Evolutionary conservation across 371 early-diverging fungal species (phyloP).

Genomic region (Rhizopus arrhizus): DNA sequence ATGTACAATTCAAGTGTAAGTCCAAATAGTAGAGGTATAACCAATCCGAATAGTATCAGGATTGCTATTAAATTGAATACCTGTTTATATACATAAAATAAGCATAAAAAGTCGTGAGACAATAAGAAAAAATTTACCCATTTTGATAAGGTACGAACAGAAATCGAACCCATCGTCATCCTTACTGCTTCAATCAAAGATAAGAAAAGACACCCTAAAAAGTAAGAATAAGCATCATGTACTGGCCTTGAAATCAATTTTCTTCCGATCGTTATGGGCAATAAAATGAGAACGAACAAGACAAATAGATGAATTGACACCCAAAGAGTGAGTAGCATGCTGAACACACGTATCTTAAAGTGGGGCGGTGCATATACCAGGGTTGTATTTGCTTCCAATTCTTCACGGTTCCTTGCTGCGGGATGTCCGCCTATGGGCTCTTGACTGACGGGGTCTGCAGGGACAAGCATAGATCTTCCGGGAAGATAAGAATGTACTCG

Average conservation of each 20-base stretch:
- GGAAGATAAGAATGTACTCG: slow-evolving; percentile 13
- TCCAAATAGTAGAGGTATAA: slow-evolving; percentile 13
- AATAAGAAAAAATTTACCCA: no score
- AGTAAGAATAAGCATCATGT: no score
- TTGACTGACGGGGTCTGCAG: slow-evolving; percentile 6
- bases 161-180: no score
- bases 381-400: slow-evolving; percentile 34
- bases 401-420: slow-evolving; percentile 13
- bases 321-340: slow-evolving; percentile 55
- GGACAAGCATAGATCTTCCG: slow-evolving; percentile 25
- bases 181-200: no score
- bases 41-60: slow-evolving; percentile 3
- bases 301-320: slow-evolving; percentile 14
- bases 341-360: slow-evolving; percentile 53
- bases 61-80: neutral
- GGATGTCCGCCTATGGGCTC: slow-evolving; percentile 17
- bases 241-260: no score
- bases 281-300: no score
- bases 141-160: no score
- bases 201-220: no score
- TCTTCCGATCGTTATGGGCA: no score
- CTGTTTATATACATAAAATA: no score
- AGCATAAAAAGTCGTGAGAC: no score
- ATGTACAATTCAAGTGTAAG: slow-evolving; percentile 9
- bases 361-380: slow-evolving; percentile 69